Base-by-base conservation (phyloP, 2,329 filamentous ascomycete species). In the Aspergillus phoenicis region DNA sequence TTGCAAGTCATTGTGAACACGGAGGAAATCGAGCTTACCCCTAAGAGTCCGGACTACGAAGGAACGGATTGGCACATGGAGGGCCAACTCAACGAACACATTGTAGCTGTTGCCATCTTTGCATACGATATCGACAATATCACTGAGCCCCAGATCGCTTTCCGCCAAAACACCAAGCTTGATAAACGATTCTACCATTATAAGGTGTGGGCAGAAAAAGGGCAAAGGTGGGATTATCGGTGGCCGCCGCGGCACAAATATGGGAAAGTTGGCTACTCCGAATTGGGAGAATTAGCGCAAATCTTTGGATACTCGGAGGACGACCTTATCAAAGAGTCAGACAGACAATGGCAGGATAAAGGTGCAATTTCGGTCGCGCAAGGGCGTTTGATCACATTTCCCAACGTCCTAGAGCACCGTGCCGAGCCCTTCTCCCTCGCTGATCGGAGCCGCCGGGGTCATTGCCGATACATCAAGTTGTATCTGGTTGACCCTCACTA, bases 401-500 rank as follows among this genome's bases (percentile, higher is more conserved):
- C 61, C 13, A 60, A 60, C 33, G 10, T 38, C 1, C 48, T 60
- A 30, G 52, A 62, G 15, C 57, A 62, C 58, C 53, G 43, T 0
- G 57, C 36, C 0, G 30, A 45, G 8, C 57, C 61, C 5, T 60
- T 62, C 36, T 5, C 17, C 1, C 28, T 62, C 1, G 61, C 41
- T 5, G 61, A 61, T 36, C 6, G 15, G 6, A 22, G 33, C 8
- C 48, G 53, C 15, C 58, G 6, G 58, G 58, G 7, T 17, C 58
- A 63, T 24, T 56, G 26, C 10, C 51, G 57, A n/a, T 56, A 54
- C 28, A 48, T 63, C 20, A 57, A 45, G 2, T 8, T 61, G 15
- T 57, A 53, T 8, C 51, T 63, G 2, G 52, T 63, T 22, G 61
- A 61, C n/a, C 61, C 59, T 4, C 43, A 63, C 24, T 45, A 48